Percentiles rank a stretch among this genome's conserved stretches.
Conservation (phyloP, 257 asterid species). For the Solanum bulbocastanum region DNA sequence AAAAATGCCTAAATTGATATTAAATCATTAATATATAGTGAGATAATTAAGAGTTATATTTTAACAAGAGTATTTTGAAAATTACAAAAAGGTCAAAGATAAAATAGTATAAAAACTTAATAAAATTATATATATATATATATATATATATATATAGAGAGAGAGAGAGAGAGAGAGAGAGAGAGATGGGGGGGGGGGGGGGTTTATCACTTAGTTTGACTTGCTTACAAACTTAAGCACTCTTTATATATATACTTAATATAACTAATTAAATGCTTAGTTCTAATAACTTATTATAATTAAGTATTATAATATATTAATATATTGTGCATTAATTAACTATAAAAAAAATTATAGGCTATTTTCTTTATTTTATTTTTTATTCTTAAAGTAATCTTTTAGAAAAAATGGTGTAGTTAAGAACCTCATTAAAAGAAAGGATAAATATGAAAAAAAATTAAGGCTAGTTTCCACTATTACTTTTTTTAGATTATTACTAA, state of each 20-base stretch:
- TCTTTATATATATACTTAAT: background rate
- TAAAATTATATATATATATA: too few relatives aligned
- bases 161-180: too few relatives aligned
- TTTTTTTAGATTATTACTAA: background rate
- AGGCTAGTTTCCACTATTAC: background rate
- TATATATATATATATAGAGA: too few relatives aligned
- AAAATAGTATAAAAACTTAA: too few relatives aligned
- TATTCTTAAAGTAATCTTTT: too few relatives aligned
- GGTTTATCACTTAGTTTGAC: background rate
- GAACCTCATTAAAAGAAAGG: background rate
- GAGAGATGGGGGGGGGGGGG: too few relatives aligned
- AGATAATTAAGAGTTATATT: background rate
- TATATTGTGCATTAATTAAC: too few relatives aligned
- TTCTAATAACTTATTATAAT: background rate
- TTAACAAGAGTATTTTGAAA: background rate
- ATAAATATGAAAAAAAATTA: too few relatives aligned
- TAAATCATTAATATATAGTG: background rate
- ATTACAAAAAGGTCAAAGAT: background rate
- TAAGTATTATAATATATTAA: background rate
- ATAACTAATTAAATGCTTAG: too few relatives aligned
- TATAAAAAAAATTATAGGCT: too few relatives aligned
- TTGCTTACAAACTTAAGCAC: background rate
- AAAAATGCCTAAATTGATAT: too few relatives aligned
- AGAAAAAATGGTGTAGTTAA: background rate
- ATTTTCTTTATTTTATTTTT: too few relatives aligned